Base-by-base conservation (phyloP, 1,284 basidiomycete species). In the Ustilago shanxiensis region DNA sequence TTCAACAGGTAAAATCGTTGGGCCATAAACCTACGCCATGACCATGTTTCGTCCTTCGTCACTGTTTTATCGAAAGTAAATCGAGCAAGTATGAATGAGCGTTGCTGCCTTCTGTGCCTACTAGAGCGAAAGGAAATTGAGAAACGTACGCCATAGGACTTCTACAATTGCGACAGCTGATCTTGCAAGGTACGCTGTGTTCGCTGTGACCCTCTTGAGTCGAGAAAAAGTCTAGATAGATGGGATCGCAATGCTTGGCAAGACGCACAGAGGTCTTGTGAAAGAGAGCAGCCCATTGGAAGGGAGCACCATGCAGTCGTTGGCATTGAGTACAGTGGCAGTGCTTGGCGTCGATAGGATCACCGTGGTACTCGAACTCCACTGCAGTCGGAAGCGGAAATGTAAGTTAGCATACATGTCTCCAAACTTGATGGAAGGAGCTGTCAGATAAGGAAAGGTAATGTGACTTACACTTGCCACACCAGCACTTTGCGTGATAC, bases 271-370 rank as follows among this genome's bases (percentile, higher is more conserved):
- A 79, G 0, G 77, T 79, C 58, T 79, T 79, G 66, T 76, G 68
- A 60, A 73, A 79, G 5, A 77, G 69, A 11, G 63, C 69, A 1
- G 77, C 77, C 77, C 77, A 79, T 41, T 79, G 77, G 63, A 80
- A 82, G 1, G 82, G 82, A 3, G 79, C 75, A 2, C 79, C 79
- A 58, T 83, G 79, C 28, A 83, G 57, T 7, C 80, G 66, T 44
- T 83, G 82, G 54, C 82, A 83, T 26, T 77, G 73, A 0, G 72
- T 71, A 57, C 82, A 83, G 70, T 82, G 80, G 67, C 82, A 83
- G 66, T 75, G 72, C 31, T 73, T 77, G 51, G 69, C 73, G 53
- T 79, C 77, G 54, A 79, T 72, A 3, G 77, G 73, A 18, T 79
- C 77, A 14, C 77, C 77, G 52, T 76, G 73, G 35, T 75, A 79